Base-by-base conservation (phyloP, 2,329 filamentous ascomycete genomes). In the Sporothrix pallida region DNA sequence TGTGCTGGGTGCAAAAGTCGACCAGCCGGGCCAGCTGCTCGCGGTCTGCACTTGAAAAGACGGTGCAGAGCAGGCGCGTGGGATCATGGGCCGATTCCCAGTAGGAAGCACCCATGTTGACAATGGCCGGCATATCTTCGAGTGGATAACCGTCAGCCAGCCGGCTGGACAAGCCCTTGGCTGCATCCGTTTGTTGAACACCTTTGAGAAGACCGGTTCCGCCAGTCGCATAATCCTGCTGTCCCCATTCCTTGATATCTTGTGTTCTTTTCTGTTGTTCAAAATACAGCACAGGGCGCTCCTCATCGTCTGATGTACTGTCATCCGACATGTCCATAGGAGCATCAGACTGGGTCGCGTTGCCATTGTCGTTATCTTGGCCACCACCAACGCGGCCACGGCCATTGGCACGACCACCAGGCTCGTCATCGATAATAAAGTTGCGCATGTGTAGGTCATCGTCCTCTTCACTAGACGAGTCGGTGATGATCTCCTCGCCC, bases 401-500 rank as follows among this genome's bases (percentile, higher is more conserved):
- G 23, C 20, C 54, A 48, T 48, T 13, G 10, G 46, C 52, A 12
- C 20, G n/a, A 48, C 46, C 46, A 58, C 3, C 54, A 23, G 10
- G 15, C 12, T 72, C 69, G 70, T 84, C 82, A 20, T 82, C 78
- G 42, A 88, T 82, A 65, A 92, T 80, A 74, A 91, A 90, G 62
- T 83, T 81, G 4, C 82, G 81, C 23, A 84, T 56, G 9, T 83
- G 83, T 31, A 86, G 86, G 23, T 72, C 83, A 31, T 86, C 87
- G 23, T 86, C 87, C 23, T 72, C 87, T 23, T 75, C 71, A 12
- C 74, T 74, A 1, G 82, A 86, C 75, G 83, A 83, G 75, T 86
- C 88, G 1, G 84, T 85, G n/a, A 89, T 76, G 9, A 85, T 73
- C 67, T 90, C 88, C 15, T 86, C 87, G 15, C 82, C 85, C 20